Base-by-base conservation (phyloP, 805 yeast genomes). In the Hanseniaspora meyeri region DNA sequence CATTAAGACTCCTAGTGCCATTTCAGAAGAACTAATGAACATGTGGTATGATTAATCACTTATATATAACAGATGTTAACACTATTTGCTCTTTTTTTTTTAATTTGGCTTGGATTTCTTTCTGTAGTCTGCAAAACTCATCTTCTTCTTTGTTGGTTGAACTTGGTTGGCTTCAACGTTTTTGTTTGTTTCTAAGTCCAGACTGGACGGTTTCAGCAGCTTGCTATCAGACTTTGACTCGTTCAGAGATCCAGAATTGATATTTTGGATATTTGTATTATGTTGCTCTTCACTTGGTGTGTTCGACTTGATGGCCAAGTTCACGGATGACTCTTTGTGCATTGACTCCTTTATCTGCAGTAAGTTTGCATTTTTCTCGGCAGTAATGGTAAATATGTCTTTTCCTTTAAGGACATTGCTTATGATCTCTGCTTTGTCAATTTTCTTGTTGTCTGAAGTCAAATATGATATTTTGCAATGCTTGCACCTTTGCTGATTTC, bases 21-120 rank as follows among this genome's bases (percentile, higher is more conserved):
- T 93, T 20, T 85, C 95, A n/a, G 98, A 93, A 68, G 99, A 93
- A 71, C 77, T 93, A 69, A 93, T 93, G 68, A 93, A 93, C 71
- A 88, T 93, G 81, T 93, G 97, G 97, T 90, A 89, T 65, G 97
- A 90, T 69, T 90, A 68, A 55, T 3, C 4, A 24, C 17, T n/a
- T 17, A 48, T 37, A 34, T 19, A 38, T 34, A 20, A 19, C 27
- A 24, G 27, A 24, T 24, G 27, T 24, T 24, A 24, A 31, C 4
- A 19, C n/a, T 34, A 19, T 20, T 20, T 24, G 27, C 5, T n/a
- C n/a, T 14, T 43, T 43, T 43, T 11, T 45, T 37, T 12, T 48
- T 55, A 60, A 9, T 53, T 51, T 6, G 63, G 63, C 48, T 61
- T 61, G 32, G 57, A 62, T 55, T 68, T 67, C 57, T 67, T 68